A percentile compares a stretch with the other conserved stretches of the same genome.
Conservation (phyloP, 2,329 filamentous ascomycete species). For the Reticulascus tulasneorum region DNA sequence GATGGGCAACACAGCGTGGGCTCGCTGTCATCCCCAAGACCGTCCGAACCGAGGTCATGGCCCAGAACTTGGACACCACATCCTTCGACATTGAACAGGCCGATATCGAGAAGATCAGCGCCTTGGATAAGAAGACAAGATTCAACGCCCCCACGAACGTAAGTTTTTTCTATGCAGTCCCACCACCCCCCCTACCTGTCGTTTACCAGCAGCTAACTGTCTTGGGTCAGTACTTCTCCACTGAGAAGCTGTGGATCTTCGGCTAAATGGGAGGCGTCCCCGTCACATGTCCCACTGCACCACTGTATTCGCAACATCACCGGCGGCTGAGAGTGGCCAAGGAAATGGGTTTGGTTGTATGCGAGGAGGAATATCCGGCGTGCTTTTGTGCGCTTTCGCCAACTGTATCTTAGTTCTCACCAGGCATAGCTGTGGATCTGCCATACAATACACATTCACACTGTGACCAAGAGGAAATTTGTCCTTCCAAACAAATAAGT, state of each 20-base stretch:
- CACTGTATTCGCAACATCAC: constrained; percentile 1
- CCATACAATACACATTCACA: constrained; percentile 11
- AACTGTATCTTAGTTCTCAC: constrained; percentile 9
- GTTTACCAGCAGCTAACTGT: constrained; percentile 2
- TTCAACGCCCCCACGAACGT: constrained; percentile 76
- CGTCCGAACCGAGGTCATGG: constrained; percentile 47
- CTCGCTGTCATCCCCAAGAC: constrained; percentile 82
- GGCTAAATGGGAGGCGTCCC: constrained; percentile 32
- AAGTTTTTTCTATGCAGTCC: constrained; percentile 30
- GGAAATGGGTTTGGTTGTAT: constrained; percentile 8
- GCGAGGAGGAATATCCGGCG: constrained; percentile 1
- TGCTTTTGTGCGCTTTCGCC: constrained; percentile 2
- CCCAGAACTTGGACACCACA: constrained; percentile 64
- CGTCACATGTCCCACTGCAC: constrained; percentile 1
- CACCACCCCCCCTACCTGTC: not conserved
- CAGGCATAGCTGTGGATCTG: constrained; percentile 11
- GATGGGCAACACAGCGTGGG: constrained; percentile 82
- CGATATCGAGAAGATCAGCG: constrained; percentile 65
- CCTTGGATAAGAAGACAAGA: constrained; percentile 61
- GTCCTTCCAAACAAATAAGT: not conserved
- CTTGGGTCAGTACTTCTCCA: constrained; percentile 47
- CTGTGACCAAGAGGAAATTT: constrained; percentile 4
- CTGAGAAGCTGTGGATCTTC: constrained; percentile 55
- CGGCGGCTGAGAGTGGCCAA: not conserved
- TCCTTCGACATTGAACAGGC: constrained; percentile 61